Evolutionary conservation across 805 yeast genomes (phyloP), one percentile per base, ranked within the genome.

Genomic region (Candida lessepsii): DNA sequence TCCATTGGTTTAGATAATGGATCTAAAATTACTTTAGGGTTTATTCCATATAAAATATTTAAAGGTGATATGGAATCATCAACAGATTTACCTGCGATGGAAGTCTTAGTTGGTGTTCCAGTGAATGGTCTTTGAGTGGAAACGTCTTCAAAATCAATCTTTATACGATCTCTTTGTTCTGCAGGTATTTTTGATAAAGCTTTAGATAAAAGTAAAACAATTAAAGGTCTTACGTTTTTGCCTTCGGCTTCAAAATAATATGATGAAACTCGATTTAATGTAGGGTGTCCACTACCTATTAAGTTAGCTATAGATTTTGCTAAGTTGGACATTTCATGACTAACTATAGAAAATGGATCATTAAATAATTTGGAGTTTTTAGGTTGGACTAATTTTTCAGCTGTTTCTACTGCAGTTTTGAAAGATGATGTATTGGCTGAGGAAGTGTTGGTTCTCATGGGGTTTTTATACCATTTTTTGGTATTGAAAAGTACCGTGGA

Each of bases 201-300:
- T 54, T 88, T 84, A 25, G 95, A 79, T 39, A 93, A 69, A 35
- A 93, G 66, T 42, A 93, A 68, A 9, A 93, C 98, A 44, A 93
- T 77, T 49, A 93, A 66, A 1, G 99, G 99, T 43, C 99, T 75
- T 14, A 93, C 88, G 57, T 90, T 95, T 62, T 93, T 93, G 5
- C 99, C 98, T 57, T 91, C 96, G 14, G 93, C 86, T 63, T 90
- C 96, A 52, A 93, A 93, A 65, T 93, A 93, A 66, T 93, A 93
- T 25, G 88, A 79, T n/a, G 96, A 83, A 3, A 91, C 96, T 50
- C 95, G 74, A 63, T 91, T 90, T 45, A 91, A 71, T 9, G 93
- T 83, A 1, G 98, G 96, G 57, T 91, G 96, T 2, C 96, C 96
- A 0, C 95, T 83, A 1, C 98, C 97, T 42, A 91, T 82, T 39